Percentiles rank a stretch among this genome's conserved stretches.
Conservation (phyloP, 73 alveolate genomes). For the Durusdinium trenchii region DNA sequence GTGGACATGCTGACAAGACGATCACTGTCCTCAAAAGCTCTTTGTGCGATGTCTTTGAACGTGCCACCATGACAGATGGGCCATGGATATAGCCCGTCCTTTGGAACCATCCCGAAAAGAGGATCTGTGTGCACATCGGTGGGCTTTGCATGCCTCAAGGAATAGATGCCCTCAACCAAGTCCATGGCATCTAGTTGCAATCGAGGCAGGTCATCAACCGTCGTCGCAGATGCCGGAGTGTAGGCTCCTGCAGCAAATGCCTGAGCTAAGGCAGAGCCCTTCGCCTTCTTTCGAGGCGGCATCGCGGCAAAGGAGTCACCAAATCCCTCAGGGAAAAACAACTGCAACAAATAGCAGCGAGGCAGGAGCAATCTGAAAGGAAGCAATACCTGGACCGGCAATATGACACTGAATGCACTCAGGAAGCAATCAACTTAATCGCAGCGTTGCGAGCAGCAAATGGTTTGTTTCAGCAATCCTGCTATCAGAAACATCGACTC, state of each 20-base stretch:
- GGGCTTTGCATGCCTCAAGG: not conserved
- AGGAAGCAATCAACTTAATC: too few species aligned
- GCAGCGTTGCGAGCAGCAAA: too few species aligned
- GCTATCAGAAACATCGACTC: not conserved
- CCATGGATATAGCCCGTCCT: not conserved
- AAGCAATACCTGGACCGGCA: too few species aligned
- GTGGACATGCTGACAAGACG: not conserved
- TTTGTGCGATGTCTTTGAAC: conserved; percentile 37
- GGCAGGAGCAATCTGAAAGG: too few species aligned
- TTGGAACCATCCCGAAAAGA: not conserved
- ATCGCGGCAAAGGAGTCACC: not conserved
- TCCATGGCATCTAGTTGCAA: not conserved
- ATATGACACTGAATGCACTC: too few species aligned
- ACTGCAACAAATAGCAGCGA: too few species aligned
- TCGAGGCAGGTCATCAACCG: not conserved
- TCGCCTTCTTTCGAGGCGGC: conserved; percentile 3
- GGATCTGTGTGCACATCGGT: not conserved
- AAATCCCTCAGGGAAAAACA: not conserved
- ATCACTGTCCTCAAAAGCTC: not conserved
- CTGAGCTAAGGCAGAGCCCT: not conserved
- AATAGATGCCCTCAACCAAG: not conserved
- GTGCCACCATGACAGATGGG: conserved; percentile 7
- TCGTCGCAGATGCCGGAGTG: not conserved
- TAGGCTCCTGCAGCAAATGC: not conserved
- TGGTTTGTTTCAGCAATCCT: too few species aligned